Percentiles rank a stretch among this genome's conserved stretches.
Conservation (phyloP, 2,329 filamentous ascomycete genomes). For the Cladosporium oxysporum region DNA sequence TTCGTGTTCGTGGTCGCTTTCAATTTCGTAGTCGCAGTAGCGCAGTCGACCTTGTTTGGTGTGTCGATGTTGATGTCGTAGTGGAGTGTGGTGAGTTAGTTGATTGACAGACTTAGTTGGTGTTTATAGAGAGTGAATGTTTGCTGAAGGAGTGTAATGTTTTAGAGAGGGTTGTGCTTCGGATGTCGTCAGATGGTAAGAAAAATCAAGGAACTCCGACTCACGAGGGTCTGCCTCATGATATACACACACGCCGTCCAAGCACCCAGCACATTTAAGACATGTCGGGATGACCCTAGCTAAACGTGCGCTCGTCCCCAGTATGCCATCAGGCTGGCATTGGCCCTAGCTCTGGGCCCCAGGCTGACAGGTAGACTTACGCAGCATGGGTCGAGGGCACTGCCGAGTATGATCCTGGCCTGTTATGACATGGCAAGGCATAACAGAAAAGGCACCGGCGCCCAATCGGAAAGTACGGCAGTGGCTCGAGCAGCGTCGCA, state of each 20-base stretch:
- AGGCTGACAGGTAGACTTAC: conserved; percentile 8
- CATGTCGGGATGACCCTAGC: conserved; percentile 17
- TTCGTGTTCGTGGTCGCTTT: conserved; percentile 1
- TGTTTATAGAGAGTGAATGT: neutral
- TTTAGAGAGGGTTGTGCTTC: conserved; percentile 13
- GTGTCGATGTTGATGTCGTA: neutral
- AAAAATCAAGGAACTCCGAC: neutral
- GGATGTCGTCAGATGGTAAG: conserved; percentile 12
- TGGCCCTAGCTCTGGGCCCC: conserved; percentile 6
- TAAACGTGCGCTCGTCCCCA: conserved; percentile 12
- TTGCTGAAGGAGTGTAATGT: neutral
- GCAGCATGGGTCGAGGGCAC: neutral
- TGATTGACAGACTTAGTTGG: neutral
- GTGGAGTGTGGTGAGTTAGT: neutral
- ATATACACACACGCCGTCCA: conserved; percentile 15
- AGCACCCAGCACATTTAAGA: conserved; percentile 20
- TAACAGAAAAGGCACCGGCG: neutral
- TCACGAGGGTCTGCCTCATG: conserved; percentile 15
- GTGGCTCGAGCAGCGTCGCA: neutral
- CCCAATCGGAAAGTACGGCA: conserved; percentile 16
- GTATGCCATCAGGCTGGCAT: conserved; percentile 12
- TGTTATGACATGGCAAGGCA: conserved; percentile 10
- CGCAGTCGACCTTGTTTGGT: neutral
- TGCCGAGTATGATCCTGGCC: neutral
- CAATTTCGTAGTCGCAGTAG: neutral